These are phyloP conservation scores for Stenocarpella maydis DNA, from an alignment of 2,329 filamentous ascomycete species.

Conservation along the genomic window DNA sequence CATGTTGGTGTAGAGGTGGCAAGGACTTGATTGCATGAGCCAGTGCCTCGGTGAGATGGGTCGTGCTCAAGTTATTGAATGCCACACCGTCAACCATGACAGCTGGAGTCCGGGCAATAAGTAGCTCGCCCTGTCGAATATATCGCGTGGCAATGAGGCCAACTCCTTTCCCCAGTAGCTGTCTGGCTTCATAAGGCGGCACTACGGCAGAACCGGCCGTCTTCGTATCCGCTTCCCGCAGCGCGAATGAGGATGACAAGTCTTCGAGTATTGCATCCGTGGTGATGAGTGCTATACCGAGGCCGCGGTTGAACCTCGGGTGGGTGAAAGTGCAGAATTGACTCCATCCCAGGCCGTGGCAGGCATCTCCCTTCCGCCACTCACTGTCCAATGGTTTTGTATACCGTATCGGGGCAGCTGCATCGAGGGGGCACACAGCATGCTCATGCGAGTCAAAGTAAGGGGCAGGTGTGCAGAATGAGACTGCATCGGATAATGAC, in stretches of 20 bases:
- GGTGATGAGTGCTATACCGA: conserved; percentile 24
- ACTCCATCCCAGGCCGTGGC: neutral
- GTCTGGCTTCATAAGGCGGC: conserved; percentile 3
- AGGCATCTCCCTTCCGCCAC: conserved; percentile 22
- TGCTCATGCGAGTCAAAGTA: conserved; percentile 17
- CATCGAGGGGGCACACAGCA: conserved; percentile 16
- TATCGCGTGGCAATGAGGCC: conserved; percentile 22
- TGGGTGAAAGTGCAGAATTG: conserved; percentile 23
- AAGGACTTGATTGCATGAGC: conserved; percentile 9
- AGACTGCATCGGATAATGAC: neutral
- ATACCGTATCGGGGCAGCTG: neutral
- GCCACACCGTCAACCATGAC: conserved; percentile 13
- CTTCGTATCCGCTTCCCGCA: neutral
- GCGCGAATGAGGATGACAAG: neutral
- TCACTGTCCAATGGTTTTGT: neutral
- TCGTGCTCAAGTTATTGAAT: neutral
- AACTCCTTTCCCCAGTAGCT: conserved; percentile 17
- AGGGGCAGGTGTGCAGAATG: neutral
- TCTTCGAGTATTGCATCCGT: conserved; percentile 5
- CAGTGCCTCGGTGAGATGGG: neutral
- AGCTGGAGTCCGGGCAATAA: conserved; percentile 22
- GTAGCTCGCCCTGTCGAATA: conserved; percentile 17
- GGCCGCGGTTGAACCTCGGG: conserved; percentile 20
- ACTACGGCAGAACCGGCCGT: neutral
- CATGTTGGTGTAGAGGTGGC: neutral